A percentile compares a stretch with the other conserved stretches of the same genome.
phyloP scores from a whole-genome alignment of 306 rosid genomes.

The Prunus campanulata region DNA sequence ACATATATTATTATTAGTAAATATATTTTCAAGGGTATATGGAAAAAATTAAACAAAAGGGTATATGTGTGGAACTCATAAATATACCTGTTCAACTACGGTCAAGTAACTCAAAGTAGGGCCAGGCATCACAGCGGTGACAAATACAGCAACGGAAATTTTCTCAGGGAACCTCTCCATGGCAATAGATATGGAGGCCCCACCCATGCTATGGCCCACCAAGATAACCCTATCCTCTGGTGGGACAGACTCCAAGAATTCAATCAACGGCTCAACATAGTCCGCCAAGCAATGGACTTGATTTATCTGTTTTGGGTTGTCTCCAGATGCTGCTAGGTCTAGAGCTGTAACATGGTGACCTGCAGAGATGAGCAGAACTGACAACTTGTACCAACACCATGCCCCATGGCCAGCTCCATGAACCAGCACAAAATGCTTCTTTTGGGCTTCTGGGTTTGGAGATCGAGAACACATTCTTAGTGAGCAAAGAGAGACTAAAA shows the following conservation, averaged over 20 bases:
- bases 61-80: too few species aligned
- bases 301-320: constrained; percentile 25
- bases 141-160: constrained; percentile 29
- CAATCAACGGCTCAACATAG: constrained; percentile 38
- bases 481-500: background rate
- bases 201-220: constrained; percentile 48
- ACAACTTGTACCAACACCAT: constrained; percentile 52
- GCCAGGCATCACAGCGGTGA: constrained; percentile 34
- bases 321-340: constrained; percentile 49
- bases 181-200: constrained; percentile 28
- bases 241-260: constrained; percentile 29
- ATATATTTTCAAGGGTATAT: background rate
- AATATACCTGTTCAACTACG: constrained; percentile 4
- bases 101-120: constrained; percentile 16
- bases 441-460: background rate
- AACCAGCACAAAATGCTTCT: constrained; percentile 36
- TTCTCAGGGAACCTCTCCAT: constrained; percentile 41
- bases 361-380: constrained; percentile 16
- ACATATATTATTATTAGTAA: background rate
- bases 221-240: constrained; percentile 32
- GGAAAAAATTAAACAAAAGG: too few species aligned
- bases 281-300: constrained; percentile 26
- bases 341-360: constrained; percentile 43
- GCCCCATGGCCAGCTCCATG: constrained; percentile 49
- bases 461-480: background rate